Evolutionary conservation across 2,329 filamentous ascomycete genomes (phyloP).

Genomic region (Colletotrichum lupini): DNA sequence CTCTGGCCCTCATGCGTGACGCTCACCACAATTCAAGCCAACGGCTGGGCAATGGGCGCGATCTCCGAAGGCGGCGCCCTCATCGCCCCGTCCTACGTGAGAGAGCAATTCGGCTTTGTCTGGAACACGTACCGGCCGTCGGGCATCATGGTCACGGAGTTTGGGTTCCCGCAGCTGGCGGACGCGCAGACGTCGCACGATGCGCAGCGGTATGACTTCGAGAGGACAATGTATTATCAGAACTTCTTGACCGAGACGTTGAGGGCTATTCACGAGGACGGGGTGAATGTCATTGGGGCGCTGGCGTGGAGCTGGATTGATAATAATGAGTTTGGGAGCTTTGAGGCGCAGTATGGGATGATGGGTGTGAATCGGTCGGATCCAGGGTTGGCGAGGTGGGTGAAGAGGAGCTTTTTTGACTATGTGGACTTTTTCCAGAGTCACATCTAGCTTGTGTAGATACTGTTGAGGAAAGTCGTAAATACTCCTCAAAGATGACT

Average conservation of each 20-base stretch:
- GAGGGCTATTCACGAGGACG: slow-evolving; percentile 66
- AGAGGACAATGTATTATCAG: slow-evolving; percentile 65
- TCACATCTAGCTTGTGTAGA: background rate
- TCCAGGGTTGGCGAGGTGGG: slow-evolving; percentile 58
- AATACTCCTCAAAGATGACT: background rate
- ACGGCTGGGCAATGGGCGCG: slow-evolving; percentile 70
- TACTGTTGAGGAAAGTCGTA: background rate
- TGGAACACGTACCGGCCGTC: slow-evolving; percentile 65
- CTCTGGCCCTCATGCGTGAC: slow-evolving; percentile 65
- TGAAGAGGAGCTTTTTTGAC: slow-evolving; percentile 70
- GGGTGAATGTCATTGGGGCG: slow-evolving; percentile 63
- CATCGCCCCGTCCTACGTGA: slow-evolving; percentile 68
- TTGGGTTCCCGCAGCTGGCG: slow-evolving; percentile 65
- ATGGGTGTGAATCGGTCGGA: slow-evolving; percentile 63
- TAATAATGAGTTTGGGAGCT: slow-evolving; percentile 68
- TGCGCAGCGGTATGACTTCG: slow-evolving; percentile 62
- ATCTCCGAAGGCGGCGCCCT: slow-evolving; percentile 67
- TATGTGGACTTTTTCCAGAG: slow-evolving; percentile 60
- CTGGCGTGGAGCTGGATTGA: slow-evolving; percentile 64
- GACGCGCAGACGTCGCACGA: slow-evolving; percentile 54
- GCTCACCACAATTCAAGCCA: slow-evolving; percentile 55
- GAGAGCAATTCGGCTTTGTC: slow-evolving; percentile 65
- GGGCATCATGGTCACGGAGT: slow-evolving; percentile 60
- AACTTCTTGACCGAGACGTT: slow-evolving; percentile 65
- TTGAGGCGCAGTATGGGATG: slow-evolving; percentile 66